Evolutionary conservation across 2,329 filamentous ascomycete species (phyloP), one percentile per base, ranked within the genome.

Genomic region (Neurospora sp.): DNA sequence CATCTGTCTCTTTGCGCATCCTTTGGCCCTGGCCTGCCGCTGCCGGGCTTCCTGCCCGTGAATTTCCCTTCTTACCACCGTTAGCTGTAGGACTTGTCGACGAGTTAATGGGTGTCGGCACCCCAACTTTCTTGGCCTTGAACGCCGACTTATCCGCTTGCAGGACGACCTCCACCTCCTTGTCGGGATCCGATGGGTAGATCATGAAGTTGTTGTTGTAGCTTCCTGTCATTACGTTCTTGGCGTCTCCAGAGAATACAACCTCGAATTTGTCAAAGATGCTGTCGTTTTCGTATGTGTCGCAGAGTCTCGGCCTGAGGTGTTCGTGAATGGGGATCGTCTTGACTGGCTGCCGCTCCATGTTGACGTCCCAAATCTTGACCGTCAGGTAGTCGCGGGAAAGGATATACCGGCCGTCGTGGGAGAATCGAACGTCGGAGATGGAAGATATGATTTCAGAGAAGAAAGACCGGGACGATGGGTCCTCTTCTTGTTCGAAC

Each of bases 121-220:
- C 92, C 72, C 96, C 96, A 74, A 99, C 95, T 85, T 98, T 99
- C 89, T 99, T 99, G 41, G 96, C 96, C 84, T 99, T 99, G 88
- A 99, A 99, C 11, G 96, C 96, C 70, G 93, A 97, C 84, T 99
- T 99, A 80, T 99, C 96, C 46, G 96, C 96, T 81, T 99, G 96
- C 70, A 99, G 84, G 66, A 99, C 96, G 66, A 99, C 94, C 81
- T 99, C 96, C 3, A 95, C 95, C 79, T 99, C 96, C 83, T 96
- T 96, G 74, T 95, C 92, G 6, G 94, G 92, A 77, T 98, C 95
- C 36, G 94, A 96, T 4, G 96, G 96, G 80, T 98, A 99, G 78
- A 99, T 99, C 96, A 99, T 99, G 85, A 99, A 98, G 84, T 99
- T 99, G 84, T 99, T 99, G 87, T 99, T 99, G 85, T 99, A 99